Base-by-base conservation (phyloP, 164 flowering plant genomes). In the Dillenia suffruticosa region DNA sequence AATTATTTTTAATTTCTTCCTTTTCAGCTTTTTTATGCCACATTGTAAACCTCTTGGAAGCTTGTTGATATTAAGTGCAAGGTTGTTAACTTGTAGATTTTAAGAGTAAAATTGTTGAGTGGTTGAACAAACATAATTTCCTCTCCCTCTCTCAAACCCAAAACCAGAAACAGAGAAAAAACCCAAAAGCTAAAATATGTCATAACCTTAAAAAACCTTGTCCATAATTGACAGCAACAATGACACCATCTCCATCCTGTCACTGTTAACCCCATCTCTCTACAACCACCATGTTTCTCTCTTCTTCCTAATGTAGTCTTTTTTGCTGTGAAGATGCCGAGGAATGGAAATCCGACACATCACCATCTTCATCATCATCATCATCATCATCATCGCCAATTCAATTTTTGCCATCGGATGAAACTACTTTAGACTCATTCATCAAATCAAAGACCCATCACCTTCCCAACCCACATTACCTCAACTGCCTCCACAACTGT, bases 391-490 rank as follows among this genome's bases (percentile, higher is more conserved):
- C 55, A 12, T 26, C 60, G 2, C 32, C 46, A 46, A 8, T 44
- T 51, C 44, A 59, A 19, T 49, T 51, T 48, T 60, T 70, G n/a
- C 26, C 70, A 5, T 56, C 62, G 62, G 77, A 78, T 49, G 76
- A 64, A 19, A 10, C 58, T 17, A 11, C 54, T 54, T 58, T 83
- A 61, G 12, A 24, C 14, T 9, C 40, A 0, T 69, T 79, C 50
- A 15, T 84, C 32, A 75, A 72, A 40, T 68, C 80, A 12, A 86
- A 87, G 70, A 43, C 57, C 57, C 60, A 66, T 44, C 73, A 76
- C 70, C 24, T 76, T 70, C 89, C 85, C 43, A 49, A 16, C 9
- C 51, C 77, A 9, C 73, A 79, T 57, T 79, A 77, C 65, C 64
- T 75, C 63, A 61, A 17, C 46, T 79, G 76, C 46, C 72, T 65